Evolutionary conservation across 768 basidiomycete species (phyloP).

Genomic region (Mycena capillaripes): DNA sequence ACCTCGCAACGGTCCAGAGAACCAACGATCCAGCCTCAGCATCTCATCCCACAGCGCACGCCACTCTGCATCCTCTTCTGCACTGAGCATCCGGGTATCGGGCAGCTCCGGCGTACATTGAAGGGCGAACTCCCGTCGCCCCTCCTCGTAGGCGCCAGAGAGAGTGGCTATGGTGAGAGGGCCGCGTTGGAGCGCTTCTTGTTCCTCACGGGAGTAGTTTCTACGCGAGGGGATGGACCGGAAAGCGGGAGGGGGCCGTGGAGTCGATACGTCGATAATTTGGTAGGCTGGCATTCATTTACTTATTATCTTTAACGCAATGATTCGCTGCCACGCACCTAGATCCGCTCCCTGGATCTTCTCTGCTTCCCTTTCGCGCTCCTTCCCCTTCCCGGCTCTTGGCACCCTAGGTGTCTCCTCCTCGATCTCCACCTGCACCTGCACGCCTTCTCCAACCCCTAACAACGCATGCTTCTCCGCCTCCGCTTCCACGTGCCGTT

Average conservation of each 20-base stretch:
- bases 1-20: slow-evolving; percentile 26
- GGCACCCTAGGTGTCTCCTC: slow-evolving; percentile 8
- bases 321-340: neutral
- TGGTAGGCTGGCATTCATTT: no score
- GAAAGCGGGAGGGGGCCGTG: no score
- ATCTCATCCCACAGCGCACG: slow-evolving; percentile 17
- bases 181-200: neutral
- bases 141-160: neutral
- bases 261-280: no score
- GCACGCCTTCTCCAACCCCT: neutral
- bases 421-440: slow-evolving; percentile 9
- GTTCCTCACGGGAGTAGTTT: slow-evolving; percentile 17
- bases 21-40: slow-evolving; percentile 17
- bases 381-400: no score
- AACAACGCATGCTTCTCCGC: neutral
- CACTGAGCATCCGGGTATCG: neutral
- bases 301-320: no score
- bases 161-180: neutral
- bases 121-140: slow-evolving; percentile 4
- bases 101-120: neutral
- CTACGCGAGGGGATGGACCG: no score
- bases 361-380: no score
- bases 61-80: slow-evolving; percentile 4
- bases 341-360: neutral
- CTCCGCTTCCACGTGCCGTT: neutral